Conservation (phyloP, 1,139 yeast species). For the Yarrowia galli region DNA sequence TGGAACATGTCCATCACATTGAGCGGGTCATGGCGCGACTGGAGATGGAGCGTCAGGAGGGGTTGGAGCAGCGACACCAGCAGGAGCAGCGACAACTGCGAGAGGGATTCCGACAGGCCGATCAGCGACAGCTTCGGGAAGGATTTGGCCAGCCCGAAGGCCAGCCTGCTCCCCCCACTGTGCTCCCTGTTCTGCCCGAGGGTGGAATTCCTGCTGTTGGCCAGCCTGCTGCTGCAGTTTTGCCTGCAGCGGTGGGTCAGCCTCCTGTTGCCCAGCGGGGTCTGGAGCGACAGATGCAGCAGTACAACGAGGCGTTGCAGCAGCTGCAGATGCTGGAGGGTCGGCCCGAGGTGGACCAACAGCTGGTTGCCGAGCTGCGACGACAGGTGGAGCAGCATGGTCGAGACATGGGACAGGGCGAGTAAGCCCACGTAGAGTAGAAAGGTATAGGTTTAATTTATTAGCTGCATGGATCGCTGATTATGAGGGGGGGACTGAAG, state of each 20-base stretch:
- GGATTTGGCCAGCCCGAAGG: conserved; percentile 15
- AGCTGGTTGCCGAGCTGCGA: conserved; percentile 18
- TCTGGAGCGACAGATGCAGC: conserved; percentile 18
- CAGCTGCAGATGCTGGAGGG: conserved; percentile 28
- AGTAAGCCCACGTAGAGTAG: not conserved
- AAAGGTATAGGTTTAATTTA: conserved; percentile 30
- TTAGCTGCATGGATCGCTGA: conserved; percentile 17
- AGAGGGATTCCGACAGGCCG: conserved; percentile 8
- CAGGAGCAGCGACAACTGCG: conserved; percentile 17
- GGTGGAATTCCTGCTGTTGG: not conserved
- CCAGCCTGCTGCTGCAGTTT: not conserved
- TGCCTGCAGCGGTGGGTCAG: not conserved
- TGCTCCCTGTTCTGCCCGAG: conserved; percentile 1
- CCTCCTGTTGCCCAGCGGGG: not conserved
- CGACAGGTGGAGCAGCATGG: conserved; percentile 31
- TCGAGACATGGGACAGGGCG: conserved; percentile 2
- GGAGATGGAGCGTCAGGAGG: conserved; percentile 37
- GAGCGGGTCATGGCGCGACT: conserved; percentile 34
- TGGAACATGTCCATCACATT: conserved; percentile 30
- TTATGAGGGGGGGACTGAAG: no score
- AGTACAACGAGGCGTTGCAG: conserved; percentile 24
- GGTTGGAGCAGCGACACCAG: conserved; percentile 29
- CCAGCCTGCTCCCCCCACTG: not conserved
- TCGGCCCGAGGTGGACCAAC: conserved; percentile 23
- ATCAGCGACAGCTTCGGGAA: conserved; percentile 9